Percentiles rank a stretch among this genome's conserved stretches.
Conservation (phyloP, 2,329 filamentous ascomycete species). For the Stylonectria norvegica region DNA sequence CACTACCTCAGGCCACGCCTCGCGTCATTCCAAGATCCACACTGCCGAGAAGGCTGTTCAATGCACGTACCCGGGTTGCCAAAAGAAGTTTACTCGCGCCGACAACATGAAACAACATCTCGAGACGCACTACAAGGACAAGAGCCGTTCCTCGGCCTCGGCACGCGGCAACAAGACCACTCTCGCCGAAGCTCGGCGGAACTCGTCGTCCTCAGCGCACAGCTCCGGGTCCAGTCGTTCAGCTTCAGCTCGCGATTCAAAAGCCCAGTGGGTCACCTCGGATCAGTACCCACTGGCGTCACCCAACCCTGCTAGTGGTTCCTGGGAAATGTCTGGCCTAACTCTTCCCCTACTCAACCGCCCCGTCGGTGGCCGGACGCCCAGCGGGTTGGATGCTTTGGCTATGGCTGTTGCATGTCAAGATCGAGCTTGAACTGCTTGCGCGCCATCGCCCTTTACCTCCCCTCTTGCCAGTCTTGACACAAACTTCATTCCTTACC, state of each 20-base stretch:
- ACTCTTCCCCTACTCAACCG: constrained; percentile 44
- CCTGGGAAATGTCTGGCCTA: constrained; percentile 48
- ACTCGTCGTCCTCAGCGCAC: constrained; percentile 32
- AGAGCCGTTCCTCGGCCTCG: constrained; percentile 43
- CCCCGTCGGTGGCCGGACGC: constrained; percentile 41
- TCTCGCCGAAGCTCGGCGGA: constrained; percentile 32
- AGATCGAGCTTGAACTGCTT: constrained; percentile 41
- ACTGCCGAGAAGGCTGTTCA: constrained; percentile 74
- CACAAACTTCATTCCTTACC: too few relatives aligned
- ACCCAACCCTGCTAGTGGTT: constrained; percentile 30
- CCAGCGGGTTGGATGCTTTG: constrained; percentile 52
- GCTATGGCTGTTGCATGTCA: constrained; percentile 54
- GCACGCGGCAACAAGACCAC: constrained; percentile 32
- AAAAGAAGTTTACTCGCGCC: constrained; percentile 76
- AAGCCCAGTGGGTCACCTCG: constrained; percentile 38
- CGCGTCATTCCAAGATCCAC: constrained; percentile 80
- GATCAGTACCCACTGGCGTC: constrained; percentile 40
- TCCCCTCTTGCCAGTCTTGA: too few relatives aligned
- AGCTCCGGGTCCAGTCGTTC: constrained; percentile 27
- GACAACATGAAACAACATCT: constrained; percentile 89
- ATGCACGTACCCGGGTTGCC: constrained; percentile 65
- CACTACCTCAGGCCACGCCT: constrained; percentile 81
- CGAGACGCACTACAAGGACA: constrained; percentile 69
- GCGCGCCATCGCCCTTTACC: too few relatives aligned
- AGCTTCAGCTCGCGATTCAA: constrained; percentile 23